Conservation (phyloP, 345 rosid species). For the Salix exigua region DNA sequence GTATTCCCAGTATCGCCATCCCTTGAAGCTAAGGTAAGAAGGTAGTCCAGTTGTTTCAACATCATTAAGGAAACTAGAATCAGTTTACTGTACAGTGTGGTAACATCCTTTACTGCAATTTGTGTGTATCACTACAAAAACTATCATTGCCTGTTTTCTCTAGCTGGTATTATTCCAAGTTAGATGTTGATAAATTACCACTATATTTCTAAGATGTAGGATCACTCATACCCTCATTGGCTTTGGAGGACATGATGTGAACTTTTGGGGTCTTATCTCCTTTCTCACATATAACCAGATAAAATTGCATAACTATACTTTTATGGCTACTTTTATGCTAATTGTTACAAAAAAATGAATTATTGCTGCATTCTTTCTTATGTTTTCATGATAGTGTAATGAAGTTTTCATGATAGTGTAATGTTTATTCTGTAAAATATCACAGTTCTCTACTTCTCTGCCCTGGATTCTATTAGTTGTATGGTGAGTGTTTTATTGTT, state of each 20-base stretch:
- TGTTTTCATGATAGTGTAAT: background rate
- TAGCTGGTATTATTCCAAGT: background rate
- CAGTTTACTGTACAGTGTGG: background rate
- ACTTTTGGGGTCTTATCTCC: background rate
- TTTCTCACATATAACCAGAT: background rate
- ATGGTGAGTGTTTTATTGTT: too few species aligned
- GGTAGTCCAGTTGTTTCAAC: background rate
- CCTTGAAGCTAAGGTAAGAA: conserved; percentile 55
- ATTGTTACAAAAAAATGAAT: background rate
- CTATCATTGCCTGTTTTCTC: background rate
- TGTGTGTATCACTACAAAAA: background rate
- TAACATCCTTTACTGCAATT: background rate
- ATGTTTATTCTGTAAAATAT: background rate
- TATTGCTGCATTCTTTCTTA: background rate
- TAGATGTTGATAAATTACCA: background rate
- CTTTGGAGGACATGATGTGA: background rate
- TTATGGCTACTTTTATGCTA: background rate
- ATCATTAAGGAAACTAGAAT: background rate
- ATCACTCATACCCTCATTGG: background rate
- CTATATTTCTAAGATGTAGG: background rate
- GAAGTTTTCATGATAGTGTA: background rate
- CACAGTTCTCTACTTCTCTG: background rate
- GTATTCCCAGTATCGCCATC: conserved; percentile 46
- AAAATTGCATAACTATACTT: background rate
- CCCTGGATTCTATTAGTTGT: background rate